These are phyloP conservation scores for Suillus lakei DNA, from an alignment of 768 basidiomycete genomes.

Conservation along the genomic window DNA sequence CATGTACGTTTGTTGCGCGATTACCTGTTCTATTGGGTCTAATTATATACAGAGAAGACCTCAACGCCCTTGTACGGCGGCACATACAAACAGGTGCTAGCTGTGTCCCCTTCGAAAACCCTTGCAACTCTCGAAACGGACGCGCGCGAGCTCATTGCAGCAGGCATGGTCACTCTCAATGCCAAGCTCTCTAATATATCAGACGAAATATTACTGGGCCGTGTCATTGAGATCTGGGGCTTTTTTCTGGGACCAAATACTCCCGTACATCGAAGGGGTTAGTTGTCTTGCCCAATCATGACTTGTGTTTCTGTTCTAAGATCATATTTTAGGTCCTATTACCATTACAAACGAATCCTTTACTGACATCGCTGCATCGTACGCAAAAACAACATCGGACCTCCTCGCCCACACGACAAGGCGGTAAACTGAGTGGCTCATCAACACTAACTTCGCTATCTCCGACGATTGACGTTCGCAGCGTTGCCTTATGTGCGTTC, in stretches of 20 bases:
- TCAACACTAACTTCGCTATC: slow-evolving; percentile 34
- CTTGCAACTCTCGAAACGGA: slow-evolving; percentile 77
- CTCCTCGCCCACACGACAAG: slow-evolving; percentile 57
- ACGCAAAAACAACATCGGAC: slow-evolving; percentile 58
- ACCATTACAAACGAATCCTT: slow-evolving; percentile 63
- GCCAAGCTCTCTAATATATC: slow-evolving; percentile 79
- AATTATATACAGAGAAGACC: slow-evolving; percentile 69
- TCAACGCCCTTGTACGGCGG: slow-evolving; percentile 79
- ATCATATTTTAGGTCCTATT: slow-evolving; percentile 50
- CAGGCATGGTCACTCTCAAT: slow-evolving; percentile 92
- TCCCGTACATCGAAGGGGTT: slow-evolving; percentile 89
- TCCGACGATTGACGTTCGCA: slow-evolving; percentile 77
- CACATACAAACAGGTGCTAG: slow-evolving; percentile 78
- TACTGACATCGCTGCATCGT: slow-evolving; percentile 72
- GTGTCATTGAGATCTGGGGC: slow-evolving; percentile 87
- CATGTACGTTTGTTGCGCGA: slow-evolving; percentile 56
- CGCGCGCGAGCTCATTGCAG: slow-evolving; percentile 79
- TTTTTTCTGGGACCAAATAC: slow-evolving; percentile 93
- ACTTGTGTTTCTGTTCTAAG: slow-evolving; percentile 38
- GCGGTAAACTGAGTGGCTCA: slow-evolving; percentile 42
- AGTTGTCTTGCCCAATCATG: slow-evolving; percentile 29
- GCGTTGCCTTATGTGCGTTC: slow-evolving; percentile 79
- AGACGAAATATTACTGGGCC: slow-evolving; percentile 75
- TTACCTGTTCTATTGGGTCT: slow-evolving; percentile 3
- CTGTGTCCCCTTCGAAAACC: slow-evolving; percentile 75